Evolutionary conservation across 169 alveolate species (phyloP).

Genomic region (Plasmodium gaboni): DNA sequence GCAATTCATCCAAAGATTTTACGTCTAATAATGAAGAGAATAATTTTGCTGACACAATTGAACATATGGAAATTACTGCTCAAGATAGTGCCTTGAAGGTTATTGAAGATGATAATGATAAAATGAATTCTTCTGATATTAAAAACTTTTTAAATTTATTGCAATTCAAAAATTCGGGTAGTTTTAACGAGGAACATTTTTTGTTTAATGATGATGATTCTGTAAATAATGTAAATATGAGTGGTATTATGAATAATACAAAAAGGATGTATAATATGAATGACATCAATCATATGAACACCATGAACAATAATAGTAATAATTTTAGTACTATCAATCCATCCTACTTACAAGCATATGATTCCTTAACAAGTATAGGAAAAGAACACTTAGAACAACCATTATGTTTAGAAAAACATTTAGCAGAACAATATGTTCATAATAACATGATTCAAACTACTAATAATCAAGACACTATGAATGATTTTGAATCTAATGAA

Average conservation of each 20-base stretch:
- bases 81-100: slow-evolving; percentile 71
- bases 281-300: neutral
- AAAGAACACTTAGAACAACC: neutral
- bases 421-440: neutral
- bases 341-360: neutral
- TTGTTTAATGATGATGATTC: slow-evolving; percentile 27
- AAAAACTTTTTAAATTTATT: slow-evolving; percentile 51
- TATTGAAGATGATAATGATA: slow-evolving; percentile 66
- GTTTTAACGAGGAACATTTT: slow-evolving; percentile 40
- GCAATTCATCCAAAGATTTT: slow-evolving; percentile 63
- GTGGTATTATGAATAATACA: neutral
- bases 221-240: slow-evolving; percentile 1
- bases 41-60: slow-evolving; percentile 42
- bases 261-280: neutral
- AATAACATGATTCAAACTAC: neutral
- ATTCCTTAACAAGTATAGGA: neutral
- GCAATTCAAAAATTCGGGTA: slow-evolving; percentile 24
- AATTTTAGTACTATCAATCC: neutral
- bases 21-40: slow-evolving; percentile 21
- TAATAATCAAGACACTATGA: neutral
- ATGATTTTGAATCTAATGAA: slow-evolving; percentile 15
- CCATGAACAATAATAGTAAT: neutral
- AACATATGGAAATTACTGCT: slow-evolving; percentile 69
- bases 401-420: neutral
- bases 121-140: slow-evolving; percentile 64